Conservation (phyloP, 768 basidiomycete genomes). For the Termitomyces sp. region DNA sequence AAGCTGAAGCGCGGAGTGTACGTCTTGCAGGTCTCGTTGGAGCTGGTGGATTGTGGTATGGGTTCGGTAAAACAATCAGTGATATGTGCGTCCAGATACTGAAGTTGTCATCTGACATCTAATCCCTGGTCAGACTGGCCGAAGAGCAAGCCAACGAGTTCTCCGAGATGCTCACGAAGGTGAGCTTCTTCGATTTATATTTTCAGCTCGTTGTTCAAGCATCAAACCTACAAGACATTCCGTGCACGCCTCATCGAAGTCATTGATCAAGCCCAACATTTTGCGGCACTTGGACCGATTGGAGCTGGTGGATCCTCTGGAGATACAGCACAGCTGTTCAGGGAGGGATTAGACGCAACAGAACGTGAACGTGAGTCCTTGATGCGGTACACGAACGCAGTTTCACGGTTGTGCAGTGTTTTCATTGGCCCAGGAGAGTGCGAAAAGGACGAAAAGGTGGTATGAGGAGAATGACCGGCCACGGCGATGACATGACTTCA, state of each 20-base stretch:
- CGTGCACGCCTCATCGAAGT: conserved; percentile 70
- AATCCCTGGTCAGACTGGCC: conserved; percentile 48
- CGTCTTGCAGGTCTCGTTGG: conserved; percentile 80
- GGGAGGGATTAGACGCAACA: conserved; percentile 89
- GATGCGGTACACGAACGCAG: not conserved
- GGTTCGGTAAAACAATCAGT: conserved; percentile 82
- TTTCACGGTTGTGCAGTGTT: conserved; percentile 55
- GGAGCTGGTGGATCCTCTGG: conserved; percentile 46
- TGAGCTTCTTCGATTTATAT: conserved; percentile 17
- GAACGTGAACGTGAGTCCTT: conserved; percentile 82
- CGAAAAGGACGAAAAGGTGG: conserved; percentile 75
- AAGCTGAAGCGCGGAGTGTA: conserved; percentile 84
- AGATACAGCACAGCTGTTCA: conserved; percentile 67
- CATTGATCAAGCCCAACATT: conserved; percentile 86
- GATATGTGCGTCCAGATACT: conserved; percentile 50
- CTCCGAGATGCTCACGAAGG: conserved; percentile 66
- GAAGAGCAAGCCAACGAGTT: conserved; percentile 71
- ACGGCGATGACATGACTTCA: conserved; percentile 33
- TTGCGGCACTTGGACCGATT: conserved; percentile 64
- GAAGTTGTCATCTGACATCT: not conserved
- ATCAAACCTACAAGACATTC: conserved; percentile 51
- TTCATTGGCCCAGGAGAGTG: conserved; percentile 77
- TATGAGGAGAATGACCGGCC: conserved; percentile 67
- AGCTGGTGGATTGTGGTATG: conserved; percentile 87
- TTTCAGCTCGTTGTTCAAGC: not conserved